phyloP scores from a whole-genome alignment of 495 filamentous ascomycete species.

The Penicillium ucsense region DNA sequence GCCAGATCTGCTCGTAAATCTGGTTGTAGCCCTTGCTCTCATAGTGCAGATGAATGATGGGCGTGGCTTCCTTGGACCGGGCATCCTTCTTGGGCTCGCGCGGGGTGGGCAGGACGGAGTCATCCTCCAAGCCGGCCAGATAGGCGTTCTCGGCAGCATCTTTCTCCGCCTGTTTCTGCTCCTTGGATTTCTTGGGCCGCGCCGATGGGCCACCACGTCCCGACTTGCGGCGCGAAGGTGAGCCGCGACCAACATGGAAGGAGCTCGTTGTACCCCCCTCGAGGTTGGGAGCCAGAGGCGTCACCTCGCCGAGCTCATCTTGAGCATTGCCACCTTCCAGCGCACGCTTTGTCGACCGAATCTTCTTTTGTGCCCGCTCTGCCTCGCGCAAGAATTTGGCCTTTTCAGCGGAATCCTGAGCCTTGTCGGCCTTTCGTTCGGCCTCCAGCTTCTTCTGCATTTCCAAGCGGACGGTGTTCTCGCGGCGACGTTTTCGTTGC shows the following conservation, averaged over 20 bases:
- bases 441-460: slow-evolving; percentile 79
- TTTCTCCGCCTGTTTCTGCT: slow-evolving; percentile 94
- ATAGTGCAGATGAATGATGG: slow-evolving; percentile 44
- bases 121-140: slow-evolving; percentile 74
- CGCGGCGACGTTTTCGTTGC: slow-evolving; percentile 92
- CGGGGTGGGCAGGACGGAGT: slow-evolving; percentile 51
- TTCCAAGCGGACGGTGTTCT: slow-evolving; percentile 84
- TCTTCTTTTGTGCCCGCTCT: slow-evolving; percentile 78
- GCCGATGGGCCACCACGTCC: slow-evolving; percentile 51
- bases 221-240: slow-evolving; percentile 54
- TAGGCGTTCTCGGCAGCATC: slow-evolving; percentile 85
- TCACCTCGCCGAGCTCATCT: slow-evolving; percentile 67
- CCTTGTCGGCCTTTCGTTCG: slow-evolving; percentile 59
- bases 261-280: slow-evolving; percentile 82
- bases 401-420: slow-evolving; percentile 69
- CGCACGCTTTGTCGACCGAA: slow-evolving; percentile 69
- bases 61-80: slow-evolving; percentile 53
- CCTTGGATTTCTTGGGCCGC: slow-evolving; percentile 79
- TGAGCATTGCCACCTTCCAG: slow-evolving; percentile 75
- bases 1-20: slow-evolving; percentile 97
- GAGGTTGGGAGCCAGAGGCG: slow-evolving; percentile 68
- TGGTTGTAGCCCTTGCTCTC: slow-evolving; percentile 90
- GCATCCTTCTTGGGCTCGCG: slow-evolving; percentile 53
- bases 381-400: slow-evolving; percentile 70
- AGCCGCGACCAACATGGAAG: slow-evolving; percentile 60